These are phyloP conservation scores for Cyclotella atomus DNA, from an alignment of 108 stramenopile species.

Conservation along the genomic window DNA sequence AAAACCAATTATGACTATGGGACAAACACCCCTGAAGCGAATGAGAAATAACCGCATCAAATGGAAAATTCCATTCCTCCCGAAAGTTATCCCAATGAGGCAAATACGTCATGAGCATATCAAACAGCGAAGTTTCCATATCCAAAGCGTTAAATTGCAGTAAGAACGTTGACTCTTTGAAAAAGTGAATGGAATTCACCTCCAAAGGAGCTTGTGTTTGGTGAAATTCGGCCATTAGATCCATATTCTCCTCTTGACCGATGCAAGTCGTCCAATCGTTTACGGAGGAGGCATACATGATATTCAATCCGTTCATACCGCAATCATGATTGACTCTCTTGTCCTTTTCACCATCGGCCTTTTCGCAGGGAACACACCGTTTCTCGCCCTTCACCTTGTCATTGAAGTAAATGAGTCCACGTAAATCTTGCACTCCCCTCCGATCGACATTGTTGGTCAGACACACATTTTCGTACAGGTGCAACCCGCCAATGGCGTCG, in stretches of 20 bases:
- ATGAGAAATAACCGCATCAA: conserved; percentile 34
- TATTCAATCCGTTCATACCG: conserved; percentile 42
- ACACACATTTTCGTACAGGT: conserved; percentile 42
- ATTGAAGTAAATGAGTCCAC: conserved; percentile 45
- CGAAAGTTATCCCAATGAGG: conserved; percentile 34
- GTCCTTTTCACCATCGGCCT: conserved; percentile 14
- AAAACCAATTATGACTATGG: conserved; percentile 38
- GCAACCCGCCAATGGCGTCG: conserved; percentile 26
- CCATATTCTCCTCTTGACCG: conserved; percentile 16
- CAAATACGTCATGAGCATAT: conserved; percentile 41
- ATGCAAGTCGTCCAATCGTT: conserved; percentile 47
- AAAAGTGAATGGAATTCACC: conserved; percentile 40
- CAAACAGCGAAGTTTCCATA: conserved; percentile 37
- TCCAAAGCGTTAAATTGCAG: conserved; percentile 38
- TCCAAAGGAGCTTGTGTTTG: conserved; percentile 33
- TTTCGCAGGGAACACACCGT: conserved; percentile 40
- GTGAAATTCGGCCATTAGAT: conserved; percentile 24
- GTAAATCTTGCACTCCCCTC: conserved; percentile 10
- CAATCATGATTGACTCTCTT: conserved; percentile 27
- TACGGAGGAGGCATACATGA: conserved; percentile 46
- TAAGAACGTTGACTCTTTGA: conserved; percentile 39
- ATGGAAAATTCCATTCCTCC: conserved; percentile 29
- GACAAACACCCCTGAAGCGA: conserved; percentile 38
- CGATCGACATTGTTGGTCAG: conserved; percentile 41
- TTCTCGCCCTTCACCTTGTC: conserved; percentile 1